Evolutionary conservation across 805 yeast species (phyloP), one percentile per base, ranked within the genome.

Genomic region (Kregervanrija fluxuum): DNA sequence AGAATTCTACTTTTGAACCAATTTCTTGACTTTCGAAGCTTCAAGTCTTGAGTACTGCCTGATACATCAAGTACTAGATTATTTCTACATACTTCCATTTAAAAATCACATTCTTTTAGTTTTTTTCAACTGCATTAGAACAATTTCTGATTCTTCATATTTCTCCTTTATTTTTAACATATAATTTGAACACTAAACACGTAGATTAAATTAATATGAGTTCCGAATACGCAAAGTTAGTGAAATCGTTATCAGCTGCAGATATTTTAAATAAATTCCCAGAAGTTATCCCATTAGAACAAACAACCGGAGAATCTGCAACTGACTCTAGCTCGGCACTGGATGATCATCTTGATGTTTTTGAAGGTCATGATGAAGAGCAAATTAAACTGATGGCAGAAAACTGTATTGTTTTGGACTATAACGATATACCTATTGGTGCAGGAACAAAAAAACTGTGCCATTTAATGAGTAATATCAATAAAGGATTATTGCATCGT

Each of bases 371-470:
- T 54, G 96, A 93, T 64, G 84, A 82, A 60, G 98, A 91, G 63
- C 99, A 93, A 66, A 88, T 93, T 64, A 78, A 80, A 59, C 72
- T 93, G 49, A 93, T 93, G 99, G 95, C 90, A 54, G 99, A 93
- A 65, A 80, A 90, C 50, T 93, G 99, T 66, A 89, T 93, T 48
- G 96, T 91, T 2, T 70, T 90, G 50, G 96, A 93, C 63, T 82
- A 84, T 71, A 67, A 89, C 56, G 99, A 93, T 64, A 67, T 59
- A 39, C 95, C 96, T 4, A 71, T 89, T 42, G 99, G 97, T 32
- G 90, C 95, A 1, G 98, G 91, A 12, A 85, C 96, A 43, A 93
- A 93, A 66, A 93, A 91, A 65, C 67, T 85, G 41, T 86, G 96
- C 53, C 95, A 85, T 59, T 66, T 93, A 44, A 86, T 89, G 95